Conservation (phyloP, 208 protist genomes). For the Acanthamoeba healyi region DNA sequence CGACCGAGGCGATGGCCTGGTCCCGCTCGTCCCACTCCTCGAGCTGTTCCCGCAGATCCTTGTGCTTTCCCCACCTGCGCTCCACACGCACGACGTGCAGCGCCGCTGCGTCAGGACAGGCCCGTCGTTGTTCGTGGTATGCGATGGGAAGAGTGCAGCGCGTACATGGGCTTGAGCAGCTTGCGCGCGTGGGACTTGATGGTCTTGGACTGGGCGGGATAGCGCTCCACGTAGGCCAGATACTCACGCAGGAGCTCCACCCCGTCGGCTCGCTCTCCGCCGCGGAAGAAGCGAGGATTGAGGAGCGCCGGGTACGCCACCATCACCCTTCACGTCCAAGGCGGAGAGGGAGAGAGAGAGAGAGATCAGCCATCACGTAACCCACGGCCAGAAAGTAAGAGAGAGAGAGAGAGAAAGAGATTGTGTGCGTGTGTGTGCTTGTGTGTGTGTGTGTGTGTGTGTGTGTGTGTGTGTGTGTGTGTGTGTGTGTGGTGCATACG, state of each 20-base stretch:
- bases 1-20: neutral
- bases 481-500: neutral
- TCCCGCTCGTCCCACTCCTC: slow-evolving; percentile 34
- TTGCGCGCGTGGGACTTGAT: slow-evolving; percentile 47
- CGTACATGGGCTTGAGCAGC: slow-evolving; percentile 37
- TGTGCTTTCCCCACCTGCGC: slow-evolving; percentile 16
- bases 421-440: neutral
- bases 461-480: neutral
- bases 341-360: no score
- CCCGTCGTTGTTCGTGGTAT: neutral
- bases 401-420: no score
- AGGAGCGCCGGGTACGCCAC: slow-evolving; percentile 41
- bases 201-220: slow-evolving; percentile 23
- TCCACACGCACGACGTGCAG: neutral
- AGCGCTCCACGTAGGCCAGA: slow-evolving; percentile 6
- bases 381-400: no score
- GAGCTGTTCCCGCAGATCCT: slow-evolving; percentile 29
- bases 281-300: slow-evolving; percentile 28
- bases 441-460: neutral
- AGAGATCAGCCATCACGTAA: no score
- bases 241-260: slow-evolving; percentile 6
- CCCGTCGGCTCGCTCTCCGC: neutral
- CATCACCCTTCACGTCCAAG: no score
- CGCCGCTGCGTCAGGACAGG: no score
- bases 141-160: neutral